Base-by-base conservation (phyloP, 495 filamentous ascomycete genomes). In the Xylaria venustula region DNA sequence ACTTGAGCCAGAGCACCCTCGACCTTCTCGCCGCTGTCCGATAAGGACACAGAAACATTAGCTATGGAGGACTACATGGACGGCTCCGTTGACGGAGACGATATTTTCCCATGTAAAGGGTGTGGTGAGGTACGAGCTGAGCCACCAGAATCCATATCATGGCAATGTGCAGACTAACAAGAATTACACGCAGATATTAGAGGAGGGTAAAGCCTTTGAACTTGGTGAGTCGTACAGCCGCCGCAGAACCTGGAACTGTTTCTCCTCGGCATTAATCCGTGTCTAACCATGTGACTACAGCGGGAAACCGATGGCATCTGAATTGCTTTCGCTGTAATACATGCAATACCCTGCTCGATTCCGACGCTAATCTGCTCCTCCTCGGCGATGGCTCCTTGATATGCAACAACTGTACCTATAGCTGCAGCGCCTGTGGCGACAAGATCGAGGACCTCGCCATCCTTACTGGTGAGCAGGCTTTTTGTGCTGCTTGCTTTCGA, bases 361-460 rank as follows among this genome's bases (percentile, higher is more conserved):
- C 94, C 37, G 95, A 99, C 72, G 95, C 95, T 63, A 97, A 99
- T 73, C 89, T 99, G 36, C 84, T 99, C 41, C 87, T 99, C 17
- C 90, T 99, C 55, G 95, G 94, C 66, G 95, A 99, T 74, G 95
- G 94, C 41, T 97, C 94, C 6, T 84, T 99, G 56, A 98, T 99
- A 63, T 99, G 95, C 81, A 97, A 96, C 77, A 95, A 96, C 71
- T 99, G 95, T 79, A 99, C 95, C 41, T 99, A 99, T 76, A 97
- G 92, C 80, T 99, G 95, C 79, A 97, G 90, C 73, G 93, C 92
- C 44, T 99, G 95, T 73, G 86, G 87, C 30, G 92, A 96, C 72
- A 99, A 99, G 80, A 99, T 99, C 59, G 95, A 99, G 71, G 95
- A 99, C 72, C 79, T 98, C 64, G 95, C 95, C 40, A 99, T 99